Evolutionary conservation across 352 stramenopile species (phyloP).

Genomic region (Halophytophthora batemanensis): DNA sequence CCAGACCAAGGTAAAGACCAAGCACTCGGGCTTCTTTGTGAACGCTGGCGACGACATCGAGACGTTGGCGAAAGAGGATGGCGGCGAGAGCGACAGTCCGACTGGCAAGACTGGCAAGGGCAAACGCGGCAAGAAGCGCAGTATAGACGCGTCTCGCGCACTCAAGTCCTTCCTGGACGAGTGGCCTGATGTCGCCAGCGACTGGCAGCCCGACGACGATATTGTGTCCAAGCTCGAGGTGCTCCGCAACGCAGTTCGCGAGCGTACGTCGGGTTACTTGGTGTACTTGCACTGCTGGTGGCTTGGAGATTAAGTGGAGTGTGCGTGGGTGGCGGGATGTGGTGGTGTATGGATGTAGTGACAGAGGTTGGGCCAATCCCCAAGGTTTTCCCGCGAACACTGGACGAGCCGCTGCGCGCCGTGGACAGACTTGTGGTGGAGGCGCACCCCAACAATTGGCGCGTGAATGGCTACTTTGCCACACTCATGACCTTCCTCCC

Average conservation of each 20-base stretch:
- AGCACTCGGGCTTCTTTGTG: slow-evolving; percentile 87
- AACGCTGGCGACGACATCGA: slow-evolving; percentile 85
- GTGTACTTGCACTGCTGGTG: not conserved
- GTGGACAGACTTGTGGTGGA: slow-evolving; percentile 82
- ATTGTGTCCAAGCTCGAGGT: slow-evolving; percentile 53
- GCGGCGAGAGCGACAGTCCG: slow-evolving; percentile 1
- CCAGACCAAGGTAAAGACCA: slow-evolving; percentile 73
- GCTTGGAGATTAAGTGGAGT: not conserved
- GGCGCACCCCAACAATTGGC: slow-evolving; percentile 85
- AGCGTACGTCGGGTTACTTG: slow-evolving; percentile 38
- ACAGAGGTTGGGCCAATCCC: slow-evolving; percentile 54
- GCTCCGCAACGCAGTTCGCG: slow-evolving; percentile 53
- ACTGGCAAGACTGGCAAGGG: slow-evolving; percentile 10
- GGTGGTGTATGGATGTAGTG: slow-evolving; percentile 27
- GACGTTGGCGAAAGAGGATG: slow-evolving; percentile 47
- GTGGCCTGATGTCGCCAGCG: slow-evolving; percentile 56
- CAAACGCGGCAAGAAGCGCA: slow-evolving; percentile 46
- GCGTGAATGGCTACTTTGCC: slow-evolving; percentile 86
- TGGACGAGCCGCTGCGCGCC: slow-evolving; percentile 75
- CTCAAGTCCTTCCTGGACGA: slow-evolving; percentile 67
- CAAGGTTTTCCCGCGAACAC: slow-evolving; percentile 76
- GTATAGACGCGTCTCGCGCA: slow-evolving; percentile 40
- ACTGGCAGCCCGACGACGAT: slow-evolving; percentile 62
- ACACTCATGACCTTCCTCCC: slow-evolving; percentile 86
- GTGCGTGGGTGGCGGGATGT: not conserved